Percentiles rank a stretch among this genome's conserved stretches.
Conservation (phyloP, 176 grass and related monocot species). For the Guadua angustifolia region DNA sequence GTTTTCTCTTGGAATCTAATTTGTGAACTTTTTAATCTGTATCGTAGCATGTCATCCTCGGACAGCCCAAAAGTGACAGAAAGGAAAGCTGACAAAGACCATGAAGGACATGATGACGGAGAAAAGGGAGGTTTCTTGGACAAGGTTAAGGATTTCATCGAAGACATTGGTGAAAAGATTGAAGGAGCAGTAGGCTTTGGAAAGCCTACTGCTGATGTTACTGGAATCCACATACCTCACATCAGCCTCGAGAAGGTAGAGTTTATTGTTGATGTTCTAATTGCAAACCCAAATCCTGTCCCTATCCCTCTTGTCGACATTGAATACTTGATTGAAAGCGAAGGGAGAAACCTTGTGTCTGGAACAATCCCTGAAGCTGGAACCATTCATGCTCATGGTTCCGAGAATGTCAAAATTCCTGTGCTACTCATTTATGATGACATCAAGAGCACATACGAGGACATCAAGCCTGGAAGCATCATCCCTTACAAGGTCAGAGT, state of each 20-base stretch:
- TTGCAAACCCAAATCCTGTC: slow-evolving; percentile 67
- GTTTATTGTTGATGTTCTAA: slow-evolving; percentile 53
- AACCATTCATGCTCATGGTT: slow-evolving; percentile 69
- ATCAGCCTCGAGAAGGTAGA: slow-evolving; percentile 69
- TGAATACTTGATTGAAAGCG: slow-evolving; percentile 67
- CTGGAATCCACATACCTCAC: slow-evolving; percentile 61
- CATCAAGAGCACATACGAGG: slow-evolving; percentile 63
- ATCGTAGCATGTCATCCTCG: slow-evolving; percentile 52
- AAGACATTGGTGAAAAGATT: slow-evolving; percentile 76
- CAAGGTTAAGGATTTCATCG: slow-evolving; percentile 81
- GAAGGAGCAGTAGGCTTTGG: slow-evolving; percentile 65
- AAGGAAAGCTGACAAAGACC: slow-evolving; percentile 41
- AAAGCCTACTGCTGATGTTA: slow-evolving; percentile 57
- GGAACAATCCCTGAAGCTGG: slow-evolving; percentile 80
- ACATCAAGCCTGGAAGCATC: slow-evolving; percentile 82
- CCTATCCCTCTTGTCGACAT: slow-evolving; percentile 72
- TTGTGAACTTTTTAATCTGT: not conserved
- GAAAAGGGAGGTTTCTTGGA: slow-evolving; percentile 58
- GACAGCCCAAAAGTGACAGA: slow-evolving; percentile 49
- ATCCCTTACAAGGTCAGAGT: slow-evolving; percentile 80
- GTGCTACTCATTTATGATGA: slow-evolving; percentile 65
- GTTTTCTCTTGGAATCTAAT: not conserved
- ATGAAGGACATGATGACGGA: not conserved
- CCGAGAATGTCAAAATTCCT: slow-evolving; percentile 65
- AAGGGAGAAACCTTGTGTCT: slow-evolving; percentile 65